Evolutionary conservation across 768 basidiomycete species (phyloP).

Genomic region (Auricularia auricula-judae): DNA sequence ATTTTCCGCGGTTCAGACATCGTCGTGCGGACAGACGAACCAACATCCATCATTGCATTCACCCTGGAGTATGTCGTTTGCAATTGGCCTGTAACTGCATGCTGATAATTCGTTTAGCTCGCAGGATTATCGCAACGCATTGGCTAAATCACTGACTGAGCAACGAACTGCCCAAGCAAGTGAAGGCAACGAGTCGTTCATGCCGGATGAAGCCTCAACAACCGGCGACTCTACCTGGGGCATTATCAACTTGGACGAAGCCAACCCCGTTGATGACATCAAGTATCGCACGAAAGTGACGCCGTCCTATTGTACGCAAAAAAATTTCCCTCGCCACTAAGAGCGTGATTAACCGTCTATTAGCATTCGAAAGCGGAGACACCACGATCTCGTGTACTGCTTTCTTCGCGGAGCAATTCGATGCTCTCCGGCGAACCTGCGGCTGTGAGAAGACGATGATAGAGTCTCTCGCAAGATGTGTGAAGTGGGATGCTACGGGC

Average conservation of each 20-base stretch:
- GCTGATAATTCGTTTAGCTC: slow-evolving; percentile 36
- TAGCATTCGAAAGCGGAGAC: slow-evolving; percentile 85
- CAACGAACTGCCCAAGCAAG: slow-evolving; percentile 46
- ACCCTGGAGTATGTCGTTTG: slow-evolving; percentile 60
- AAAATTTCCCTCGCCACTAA: no score
- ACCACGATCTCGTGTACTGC: slow-evolving; percentile 88
- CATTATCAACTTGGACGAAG: slow-evolving; percentile 63
- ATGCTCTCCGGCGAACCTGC: slow-evolving; percentile 82
- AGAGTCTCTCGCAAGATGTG: slow-evolving; percentile 84
- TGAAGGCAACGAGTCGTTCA: slow-evolving; percentile 74
- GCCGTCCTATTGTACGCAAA: not conserved
- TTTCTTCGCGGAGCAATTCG: slow-evolving; percentile 94
- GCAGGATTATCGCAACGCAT: slow-evolving; percentile 71
- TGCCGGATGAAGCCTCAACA: slow-evolving; percentile 81
- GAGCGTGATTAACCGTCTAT: no score
- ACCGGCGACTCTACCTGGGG: slow-evolving; percentile 90
- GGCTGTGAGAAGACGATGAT: slow-evolving; percentile 92
- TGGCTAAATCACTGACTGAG: slow-evolving; percentile 65
- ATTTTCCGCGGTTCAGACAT: slow-evolving; percentile 91
- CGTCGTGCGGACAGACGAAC: slow-evolving; percentile 92
- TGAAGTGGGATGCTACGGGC: slow-evolving; percentile 92
- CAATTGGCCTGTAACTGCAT: slow-evolving; percentile 1
- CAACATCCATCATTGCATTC: slow-evolving; percentile 94
- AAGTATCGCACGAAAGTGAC: slow-evolving; percentile 1
- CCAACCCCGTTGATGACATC: slow-evolving; percentile 8